Evolutionary conservation across 768 basidiomycete genomes (phyloP), one percentile per base, ranked within the genome.

Genomic region (Russula sp.): DNA sequence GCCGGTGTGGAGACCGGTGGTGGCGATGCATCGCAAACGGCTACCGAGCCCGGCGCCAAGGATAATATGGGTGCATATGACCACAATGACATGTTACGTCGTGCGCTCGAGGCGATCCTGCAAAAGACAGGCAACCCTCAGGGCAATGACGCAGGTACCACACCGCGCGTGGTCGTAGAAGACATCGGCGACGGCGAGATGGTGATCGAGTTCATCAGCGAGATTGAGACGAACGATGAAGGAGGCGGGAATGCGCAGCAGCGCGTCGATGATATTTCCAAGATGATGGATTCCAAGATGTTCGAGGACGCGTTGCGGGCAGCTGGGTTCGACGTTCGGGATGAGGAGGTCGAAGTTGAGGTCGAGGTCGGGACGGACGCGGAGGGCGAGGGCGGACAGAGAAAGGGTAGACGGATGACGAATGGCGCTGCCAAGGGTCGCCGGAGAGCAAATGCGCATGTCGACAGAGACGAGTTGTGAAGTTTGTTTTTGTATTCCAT

Each of bases 231-330:
- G 32, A 20, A 32, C 2, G 26, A 70, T 51, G 67, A 51, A 5
- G 65, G 66, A 28, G 68, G 26, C 11, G 40, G 50, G 18, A 67
- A 63, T 2, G 66, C 66, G 2, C 70, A 56, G 24, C 63, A 57
- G n/a, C 67, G 64, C 53, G 69, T 61, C 22, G 72, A 72, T 16
- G 71, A 69, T 65, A 62, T 73, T 69, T 63, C 73, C 67, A 64
- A 73, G 70, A 53, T 74, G 71, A 71, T 73, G 71, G 75, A 76
- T 67, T 69, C 57, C 16, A 30, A 57, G 42, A 14, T 53, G 55
- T 73, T 88, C 51, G 76, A 77, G 46, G 79, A 83, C 16, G 77
- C 79, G 44, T 72, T 89, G 49, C 81, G 81, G 28, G 81, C 78
- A 28, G 83, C 81, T 22, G 83, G 84, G 3, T 79, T 77, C 67